A percentile compares a stretch with the other conserved stretches of the same genome.
These are phyloP conservation scores for Orbilia brochopaga DNA, from an alignment of 2,329 filamentous ascomycete genomes.

Conservation along the genomic window DNA sequence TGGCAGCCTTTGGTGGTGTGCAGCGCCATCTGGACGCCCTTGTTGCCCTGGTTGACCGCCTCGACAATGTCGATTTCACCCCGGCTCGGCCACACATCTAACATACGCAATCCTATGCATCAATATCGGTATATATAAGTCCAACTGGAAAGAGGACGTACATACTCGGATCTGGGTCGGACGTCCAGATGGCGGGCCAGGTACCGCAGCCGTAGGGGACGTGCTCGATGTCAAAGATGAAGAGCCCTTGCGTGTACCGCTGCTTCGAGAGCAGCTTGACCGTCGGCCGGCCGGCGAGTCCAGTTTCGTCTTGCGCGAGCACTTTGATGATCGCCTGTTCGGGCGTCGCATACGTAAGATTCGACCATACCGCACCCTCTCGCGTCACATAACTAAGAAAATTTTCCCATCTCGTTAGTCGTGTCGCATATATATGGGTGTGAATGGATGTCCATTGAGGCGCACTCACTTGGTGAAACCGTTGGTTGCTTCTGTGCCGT, in stretches of 20 bases:
- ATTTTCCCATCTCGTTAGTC: not conserved
- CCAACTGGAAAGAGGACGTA: not conserved
- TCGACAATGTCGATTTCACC: constrained; percentile 84
- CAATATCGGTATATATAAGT: not conserved
- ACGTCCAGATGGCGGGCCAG: constrained; percentile 70
- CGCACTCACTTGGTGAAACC: constrained; percentile 27
- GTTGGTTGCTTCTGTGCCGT: constrained; percentile 36
- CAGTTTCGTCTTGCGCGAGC: constrained; percentile 10
- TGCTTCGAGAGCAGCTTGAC: constrained; percentile 73
- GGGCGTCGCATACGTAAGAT: constrained; percentile 22
- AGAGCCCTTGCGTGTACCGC: constrained; percentile 69
- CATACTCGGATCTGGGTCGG: constrained; percentile 19
- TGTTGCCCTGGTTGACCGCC: constrained; percentile 70
- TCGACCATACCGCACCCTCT: constrained; percentile 31
- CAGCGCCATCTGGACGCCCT: constrained; percentile 69
- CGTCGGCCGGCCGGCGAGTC: constrained; percentile 59
- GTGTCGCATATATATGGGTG: not conserved
- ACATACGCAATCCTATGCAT: not conserved
- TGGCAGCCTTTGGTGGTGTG: constrained; percentile 70
- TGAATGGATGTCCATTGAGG: not conserved
- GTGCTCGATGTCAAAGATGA: constrained; percentile 74
- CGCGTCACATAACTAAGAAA: constrained; percentile 22
- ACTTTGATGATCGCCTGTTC: constrained; percentile 25
- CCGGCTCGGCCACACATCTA: constrained; percentile 68
- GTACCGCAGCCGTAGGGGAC: constrained; percentile 76